Evolutionary conservation across 164 flowering plant species (phyloP), one percentile per base, ranked within the genome.

Genomic region (Stephania cephalantha): DNA sequence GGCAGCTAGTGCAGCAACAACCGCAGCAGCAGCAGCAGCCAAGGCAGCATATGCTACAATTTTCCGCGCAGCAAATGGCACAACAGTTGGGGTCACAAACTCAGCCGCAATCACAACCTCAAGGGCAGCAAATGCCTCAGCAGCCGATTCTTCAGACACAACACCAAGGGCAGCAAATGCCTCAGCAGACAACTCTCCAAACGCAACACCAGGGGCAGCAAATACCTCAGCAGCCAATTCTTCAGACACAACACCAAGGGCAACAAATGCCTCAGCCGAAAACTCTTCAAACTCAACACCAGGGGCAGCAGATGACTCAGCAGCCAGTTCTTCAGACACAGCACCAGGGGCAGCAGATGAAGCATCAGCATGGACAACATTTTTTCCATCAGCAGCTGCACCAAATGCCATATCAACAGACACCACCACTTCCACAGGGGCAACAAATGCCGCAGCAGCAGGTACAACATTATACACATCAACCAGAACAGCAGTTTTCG

Each of bases 391-490:
- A 76, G 69, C 79, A 75, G 75, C 82, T 81, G 73, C 85, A 75
- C 55, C 89, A 84, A 74, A 73, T 76, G 46, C 78, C 81, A 42
- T 86, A 76, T 31, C 84, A 84, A 73, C 87, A 81, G 71, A 73
- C 69, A 25, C 78, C 30, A 13, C 81, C 30, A 13, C 81, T 52
- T 10, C 82, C 73, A 48, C 64, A 64, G 35, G 85, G 82, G 17
- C 75, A 86, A 15, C 87, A 79, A 72, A 69, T 77, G 76, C 79
- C 77, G 7, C 86, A 81, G 50, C 81, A 84, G 8, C 89, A 81
- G 45, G 82, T 75, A 61, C 88, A 81, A 63, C 87, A 81, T 46
- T 79, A 17, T 67, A 68, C 81, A 45, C 86, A 76, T 46, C 91
- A 85, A 61, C 87, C 82, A 66, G 45, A 77, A 71, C 94, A 84